Conservation (phyloP, 805 yeast species). For the Pichia nanzhaoensis region DNA sequence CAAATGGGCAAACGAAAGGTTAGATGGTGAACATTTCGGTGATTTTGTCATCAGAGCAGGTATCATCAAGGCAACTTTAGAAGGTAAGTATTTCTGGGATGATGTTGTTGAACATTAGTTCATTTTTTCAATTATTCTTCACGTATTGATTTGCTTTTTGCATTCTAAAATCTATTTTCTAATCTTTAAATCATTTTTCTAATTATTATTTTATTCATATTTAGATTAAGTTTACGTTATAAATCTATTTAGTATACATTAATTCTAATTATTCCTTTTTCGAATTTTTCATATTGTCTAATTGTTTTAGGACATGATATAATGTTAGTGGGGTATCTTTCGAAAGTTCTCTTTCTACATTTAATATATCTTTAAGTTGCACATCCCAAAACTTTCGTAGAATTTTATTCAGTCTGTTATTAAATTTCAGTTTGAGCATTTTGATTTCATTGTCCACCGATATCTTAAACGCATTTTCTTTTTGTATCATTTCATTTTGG, state of each 20-base stretch:
- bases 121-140: neutral
- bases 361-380: conserved; percentile 37
- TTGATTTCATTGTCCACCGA: conserved; percentile 25
- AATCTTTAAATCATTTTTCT: neutral
- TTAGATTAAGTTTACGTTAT: too few species aligned
- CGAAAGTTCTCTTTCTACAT: conserved; percentile 38
- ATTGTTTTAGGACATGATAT: conserved; percentile 23
- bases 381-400: conserved; percentile 45
- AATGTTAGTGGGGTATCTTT: conserved; percentile 22
- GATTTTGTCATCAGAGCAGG: conserved; percentile 85
- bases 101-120: conserved; percentile 66
- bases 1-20: conserved; percentile 89
- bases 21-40: conserved; percentile 91
- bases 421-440: conserved; percentile 26
- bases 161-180: neutral
- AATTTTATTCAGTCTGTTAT: conserved; percentile 39
- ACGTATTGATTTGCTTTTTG: neutral
- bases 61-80: conserved; percentile 80
- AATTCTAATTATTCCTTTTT: neutral
- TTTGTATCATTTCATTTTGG: conserved; percentile 15
- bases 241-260: too few species aligned
- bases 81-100: conserved; percentile 93
- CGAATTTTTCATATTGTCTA: conserved; percentile 13
- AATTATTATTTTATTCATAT: too few species aligned
- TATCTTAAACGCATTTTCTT: conserved; percentile 16